Percentiles rank a stretch among this genome's conserved stretches.
Conservation (phyloP, 176 grass and related monocot genomes). For the Oropetium thomaeum region DNA sequence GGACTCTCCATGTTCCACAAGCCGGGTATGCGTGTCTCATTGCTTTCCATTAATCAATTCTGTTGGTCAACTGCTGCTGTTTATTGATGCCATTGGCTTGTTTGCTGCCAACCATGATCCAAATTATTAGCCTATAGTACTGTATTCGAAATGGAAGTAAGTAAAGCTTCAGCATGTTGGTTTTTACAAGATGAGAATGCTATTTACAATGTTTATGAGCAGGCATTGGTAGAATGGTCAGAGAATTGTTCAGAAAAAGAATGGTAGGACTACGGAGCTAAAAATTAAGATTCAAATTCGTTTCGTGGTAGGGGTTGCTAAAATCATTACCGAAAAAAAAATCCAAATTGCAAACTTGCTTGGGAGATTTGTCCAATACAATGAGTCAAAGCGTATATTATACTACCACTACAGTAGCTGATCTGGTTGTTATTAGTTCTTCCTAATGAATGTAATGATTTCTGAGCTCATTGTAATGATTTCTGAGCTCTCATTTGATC, state of each 20-base stretch:
- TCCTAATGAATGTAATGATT: neutral
- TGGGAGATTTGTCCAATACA: neutral
- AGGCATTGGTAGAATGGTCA: conserved; percentile 9
- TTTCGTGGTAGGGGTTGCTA: neutral
- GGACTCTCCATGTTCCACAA: conserved; percentile 96
- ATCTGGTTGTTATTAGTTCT: conserved; percentile 3
- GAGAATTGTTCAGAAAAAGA: neutral
- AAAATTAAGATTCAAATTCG: neutral
- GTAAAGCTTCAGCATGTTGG: neutral
- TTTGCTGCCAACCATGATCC: neutral
- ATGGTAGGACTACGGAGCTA: conserved; percentile 2
- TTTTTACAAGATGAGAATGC: neutral
- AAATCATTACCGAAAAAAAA: neutral
- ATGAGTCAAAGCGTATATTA: neutral
- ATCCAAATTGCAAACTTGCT: neutral
- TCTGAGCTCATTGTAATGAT: neutral
- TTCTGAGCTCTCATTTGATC: neutral
- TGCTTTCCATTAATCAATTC: conserved; percentile 8
- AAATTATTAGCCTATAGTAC: neutral
- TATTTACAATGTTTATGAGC: neutral
- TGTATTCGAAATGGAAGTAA: neutral
- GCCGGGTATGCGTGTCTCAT: conserved; percentile 50
- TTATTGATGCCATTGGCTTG: neutral
- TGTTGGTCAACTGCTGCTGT: neutral
- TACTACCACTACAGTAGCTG: neutral